These are phyloP conservation scores for Oryza officinalis DNA, from an alignment of 176 grass and related monocot genomes.

Conservation along the genomic window DNA sequence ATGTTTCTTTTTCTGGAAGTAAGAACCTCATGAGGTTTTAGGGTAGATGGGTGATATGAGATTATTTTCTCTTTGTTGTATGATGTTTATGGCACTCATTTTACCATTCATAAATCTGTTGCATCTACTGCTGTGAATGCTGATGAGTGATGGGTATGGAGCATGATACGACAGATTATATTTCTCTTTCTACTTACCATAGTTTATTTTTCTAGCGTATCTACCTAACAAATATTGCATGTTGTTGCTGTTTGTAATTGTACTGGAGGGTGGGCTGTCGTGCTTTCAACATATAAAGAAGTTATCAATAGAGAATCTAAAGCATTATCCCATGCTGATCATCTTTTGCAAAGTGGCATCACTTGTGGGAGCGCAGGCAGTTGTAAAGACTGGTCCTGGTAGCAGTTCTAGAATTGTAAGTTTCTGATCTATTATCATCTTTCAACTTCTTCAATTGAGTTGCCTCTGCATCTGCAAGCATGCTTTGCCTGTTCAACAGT, in stretches of 20 bases:
- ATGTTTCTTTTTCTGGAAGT: neutral
- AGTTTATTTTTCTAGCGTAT: conserved; percentile 16
- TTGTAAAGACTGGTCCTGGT: conserved; percentile 44
- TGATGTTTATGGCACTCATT: conserved; percentile 25
- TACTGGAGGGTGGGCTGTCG: conserved; percentile 38
- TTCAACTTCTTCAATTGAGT: neutral
- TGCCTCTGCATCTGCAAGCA: conserved; percentile 16
- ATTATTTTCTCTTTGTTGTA: conserved; percentile 22
- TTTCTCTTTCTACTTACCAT: neutral
- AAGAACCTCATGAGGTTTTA: conserved; percentile 1
- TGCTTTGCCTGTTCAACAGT: conserved; percentile 18
- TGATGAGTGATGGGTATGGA: conserved; percentile 29
- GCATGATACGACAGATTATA: neutral
- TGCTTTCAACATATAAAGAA: conserved; percentile 48
- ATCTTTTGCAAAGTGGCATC: conserved; percentile 55
- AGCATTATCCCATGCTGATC: conserved; percentile 41
- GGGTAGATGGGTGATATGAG: neutral
- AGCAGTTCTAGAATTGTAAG: conserved; percentile 47
- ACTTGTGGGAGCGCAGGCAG: conserved; percentile 61
- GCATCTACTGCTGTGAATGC: neutral
- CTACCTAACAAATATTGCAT: conserved; percentile 35
- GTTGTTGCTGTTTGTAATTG: conserved; percentile 28
- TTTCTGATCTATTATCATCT: conserved; percentile 31
- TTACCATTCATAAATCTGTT: neutral
- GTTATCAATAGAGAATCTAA: conserved; percentile 20